Evolutionary conservation across 495 filamentous ascomycete genomes (phyloP).

Genomic region (Penicillium coprophilum): DNA sequence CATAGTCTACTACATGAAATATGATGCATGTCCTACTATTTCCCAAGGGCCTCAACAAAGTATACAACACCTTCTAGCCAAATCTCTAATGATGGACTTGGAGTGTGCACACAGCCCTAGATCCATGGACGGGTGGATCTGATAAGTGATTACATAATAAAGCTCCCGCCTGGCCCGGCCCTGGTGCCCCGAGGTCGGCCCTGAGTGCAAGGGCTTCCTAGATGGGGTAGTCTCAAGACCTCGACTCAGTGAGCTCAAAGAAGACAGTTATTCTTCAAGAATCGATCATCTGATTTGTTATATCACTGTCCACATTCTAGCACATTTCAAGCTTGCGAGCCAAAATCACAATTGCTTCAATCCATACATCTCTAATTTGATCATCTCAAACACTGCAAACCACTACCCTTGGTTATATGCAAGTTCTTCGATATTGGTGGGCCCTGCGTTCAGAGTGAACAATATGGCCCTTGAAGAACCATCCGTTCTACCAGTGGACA

Average conservation of each 20-base stretch:
- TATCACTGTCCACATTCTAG: not conserved
- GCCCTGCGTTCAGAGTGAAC: not conserved
- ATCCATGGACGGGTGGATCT: not conserved
- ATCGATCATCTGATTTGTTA: not conserved
- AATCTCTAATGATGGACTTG: not conserved
- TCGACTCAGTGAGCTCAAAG: not conserved
- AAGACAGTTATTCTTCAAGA: not conserved
- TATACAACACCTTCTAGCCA: too few species aligned
- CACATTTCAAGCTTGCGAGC: not conserved
- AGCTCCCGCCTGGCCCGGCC: not conserved
- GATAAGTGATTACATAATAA: not conserved
- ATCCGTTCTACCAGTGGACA: slow-evolving; percentile 25
- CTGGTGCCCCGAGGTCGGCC: not conserved
- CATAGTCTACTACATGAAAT: too few species aligned
- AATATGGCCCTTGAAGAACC: slow-evolving; percentile 24
- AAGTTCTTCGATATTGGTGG: not conserved
- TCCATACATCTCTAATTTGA: not conserved
- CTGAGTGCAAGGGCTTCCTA: not conserved
- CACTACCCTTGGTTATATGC: not conserved
- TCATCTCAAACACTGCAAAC: not conserved
- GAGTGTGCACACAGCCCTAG: not conserved
- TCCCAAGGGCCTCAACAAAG: too few species aligned
- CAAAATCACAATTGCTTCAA: not conserved
- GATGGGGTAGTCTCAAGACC: not conserved
- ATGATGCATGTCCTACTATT: too few species aligned